Base-by-base conservation (phyloP, 1,284 basidiomycete genomes). In the Ustanciosporium gigantosporum region DNA sequence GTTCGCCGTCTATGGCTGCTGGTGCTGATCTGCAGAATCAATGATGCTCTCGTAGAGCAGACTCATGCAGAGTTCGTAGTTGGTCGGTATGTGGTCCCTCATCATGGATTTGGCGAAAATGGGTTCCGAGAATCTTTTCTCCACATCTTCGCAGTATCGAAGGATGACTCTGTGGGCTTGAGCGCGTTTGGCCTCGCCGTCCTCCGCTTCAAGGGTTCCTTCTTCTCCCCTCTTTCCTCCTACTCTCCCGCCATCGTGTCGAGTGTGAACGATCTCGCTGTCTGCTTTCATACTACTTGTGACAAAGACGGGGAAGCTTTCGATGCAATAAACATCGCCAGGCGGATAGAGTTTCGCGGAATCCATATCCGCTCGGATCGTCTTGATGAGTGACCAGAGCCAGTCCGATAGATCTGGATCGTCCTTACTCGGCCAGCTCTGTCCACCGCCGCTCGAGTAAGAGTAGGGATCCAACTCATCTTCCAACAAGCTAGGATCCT, bases 81-180 rank as follows among this genome's bases (percentile, higher is more conserved):
- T 70, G 13, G 64, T 72, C 1, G 71, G 71, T 5, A 70, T 58
- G 27, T 73, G 71, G 44, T 73, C 71, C 25, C 69, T 23, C 21
- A 73, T 27, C 66, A 73, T 66, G 23, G 58, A 67, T 41, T 68
- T 62, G 4, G 68, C 59, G 27, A 72, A 81, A 66, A 81, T 59
- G 46, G 81, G 80, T 52, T 83, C 82, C 17, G 79, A 74, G 66
- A 83, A 83, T 4, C 81, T 57, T 50, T 79, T 79, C 49, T 79
- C 77, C 5, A 82, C 80, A 16, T 81, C 79, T 36, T 81, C 79
- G 47, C 81, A 80, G 35, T 77, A 74, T 3, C 81, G 69, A 19
- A 83, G 66, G 17, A 81, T 76, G 20, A 82, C 80, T 15, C 81
- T 61, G 27, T 80, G 73, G 3, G 80, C 81, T 39, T 80, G 61